phyloP scores from a whole-genome alignment of 495 filamentous ascomycete genomes.

The Gamarada debralockiae region DNA sequence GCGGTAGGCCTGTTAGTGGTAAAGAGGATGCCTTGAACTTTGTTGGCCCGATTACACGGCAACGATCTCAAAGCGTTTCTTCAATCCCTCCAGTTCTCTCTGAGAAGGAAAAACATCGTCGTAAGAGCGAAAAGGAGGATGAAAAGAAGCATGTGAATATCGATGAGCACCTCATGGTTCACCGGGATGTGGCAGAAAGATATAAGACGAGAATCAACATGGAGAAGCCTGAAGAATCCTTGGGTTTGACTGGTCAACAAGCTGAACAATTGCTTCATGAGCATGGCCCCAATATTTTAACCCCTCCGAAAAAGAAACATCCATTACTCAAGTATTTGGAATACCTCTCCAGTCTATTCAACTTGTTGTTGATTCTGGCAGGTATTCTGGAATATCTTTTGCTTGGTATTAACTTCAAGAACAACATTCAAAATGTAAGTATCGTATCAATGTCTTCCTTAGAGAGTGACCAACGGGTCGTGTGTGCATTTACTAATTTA shows the following conservation, averaged over 20 bases:
- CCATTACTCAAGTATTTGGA: conserved; percentile 27
- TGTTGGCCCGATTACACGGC: neutral
- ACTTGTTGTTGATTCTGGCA: conserved; percentile 29
- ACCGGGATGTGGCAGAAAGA: conserved; percentile 19
- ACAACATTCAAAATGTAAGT: conserved; percentile 31
- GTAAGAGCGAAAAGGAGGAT: conserved; percentile 16
- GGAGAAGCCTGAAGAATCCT: conserved; percentile 23
- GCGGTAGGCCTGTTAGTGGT: neutral
- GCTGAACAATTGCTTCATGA: conserved; percentile 20
- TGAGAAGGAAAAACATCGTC: conserved; percentile 20
- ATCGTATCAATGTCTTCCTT: neutral
- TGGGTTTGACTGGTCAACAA: conserved; percentile 23
- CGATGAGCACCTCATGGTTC: conserved; percentile 28
- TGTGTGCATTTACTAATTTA: conserved; percentile 6
- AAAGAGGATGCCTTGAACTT: conserved; percentile 6
- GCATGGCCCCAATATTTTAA: conserved; percentile 27
- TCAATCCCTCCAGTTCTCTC: conserved; percentile 28
- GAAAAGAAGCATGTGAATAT: conserved; percentile 27
- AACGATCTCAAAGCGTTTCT: conserved; percentile 15
- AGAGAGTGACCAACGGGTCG: neutral
- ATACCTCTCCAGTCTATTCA: conserved; percentile 27
- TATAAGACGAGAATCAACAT: conserved; percentile 28
- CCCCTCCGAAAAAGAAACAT: conserved; percentile 27
- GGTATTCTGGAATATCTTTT: conserved; percentile 30
- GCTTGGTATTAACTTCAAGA: conserved; percentile 29